Base-by-base conservation (phyloP, 345 rosid species). In the Combretum micranthum region DNA sequence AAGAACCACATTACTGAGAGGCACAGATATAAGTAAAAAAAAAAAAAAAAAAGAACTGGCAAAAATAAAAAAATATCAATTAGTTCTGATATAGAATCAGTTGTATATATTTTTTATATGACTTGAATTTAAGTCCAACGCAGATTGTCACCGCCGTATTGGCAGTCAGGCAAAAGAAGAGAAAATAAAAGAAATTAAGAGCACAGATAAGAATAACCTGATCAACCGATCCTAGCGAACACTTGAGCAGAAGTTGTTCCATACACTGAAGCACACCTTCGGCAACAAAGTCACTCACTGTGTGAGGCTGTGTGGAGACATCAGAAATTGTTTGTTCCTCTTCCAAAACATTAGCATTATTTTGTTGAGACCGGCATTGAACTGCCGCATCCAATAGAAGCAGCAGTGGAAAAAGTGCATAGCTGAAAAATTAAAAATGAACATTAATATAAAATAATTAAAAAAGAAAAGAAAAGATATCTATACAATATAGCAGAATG, bases 201-300 rank as follows among this genome's bases (percentile, higher is more conserved):
- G 18, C 42, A 12, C 51, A 47, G 8, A 42, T 16, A 12, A 12
- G 19, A 49, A 55, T 19, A 20, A 92, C 98, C 98, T 92, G 96
- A 58, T 88, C 85, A 9, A 81, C 69, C 22, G 88, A 81, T 22
- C 69, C 75, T 12, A 86, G 58, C 56, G 67, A 61, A 61, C 93
- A 83, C 67, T 88, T 88, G 62, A 65, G 71, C 7, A 88, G 71
- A 71, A 88, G 95, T 64, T 81, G 90, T 68, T 92, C 95, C 75
- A 92, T 79, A 69, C 95, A 92, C 66, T 59, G 72, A 57, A 92
- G 60, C 22, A 78, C 77, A 42, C 84, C 86, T 80, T 92, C 98
- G 6, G 88, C 95, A 39, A 84, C 90, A 66, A 63, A 76, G 68
- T 92, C 98, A 53, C 90, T 84, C 47, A 88, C 85, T 62, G 67